Base-by-base conservation (phyloP, 2,329 filamentous ascomycete species). In the Malbranchea zuffiana region DNA sequence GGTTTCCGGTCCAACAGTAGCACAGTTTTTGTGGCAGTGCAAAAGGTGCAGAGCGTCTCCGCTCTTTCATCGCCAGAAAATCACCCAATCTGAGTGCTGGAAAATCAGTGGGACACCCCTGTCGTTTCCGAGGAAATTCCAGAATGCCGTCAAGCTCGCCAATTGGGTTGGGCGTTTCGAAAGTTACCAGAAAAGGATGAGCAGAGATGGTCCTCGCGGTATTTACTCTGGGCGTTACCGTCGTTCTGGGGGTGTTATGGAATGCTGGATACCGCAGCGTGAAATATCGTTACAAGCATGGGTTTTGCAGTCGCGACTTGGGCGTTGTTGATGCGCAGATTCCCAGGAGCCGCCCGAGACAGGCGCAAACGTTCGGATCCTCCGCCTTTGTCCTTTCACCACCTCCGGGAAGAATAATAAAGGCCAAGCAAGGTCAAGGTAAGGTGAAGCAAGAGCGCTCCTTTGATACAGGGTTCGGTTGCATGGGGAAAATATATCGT, bases 11-110 rank as follows among this genome's bases (percentile, higher is more conserved):
- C n/a, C n/a, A n/a, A n/a, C n/a, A n/a, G n/a, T n/a, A n/a, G n/a
- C n/a, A n/a, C n/a, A n/a, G 24, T 28, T 16, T 29, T 29, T 30
- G 34, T 37, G 34, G 34, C 34, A 37, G 34, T 37, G 34, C 34
- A 37, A 37, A 36, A 26, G 33, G 33, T 16, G 33, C 8, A 18
- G 20, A 26, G 13, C n/a, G 23, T n/a, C 16, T 16, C 8, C 12
- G 17, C 33, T 26, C 33, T 28, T 21, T 8, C 23, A 28, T 20
- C 33, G 26, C 19, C 24, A 30, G 8, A 16, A 30, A 21, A 5
- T 3, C 4, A 13, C 17, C 16, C 25, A 16, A n/a, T 4, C 18
- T 5, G 13, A 23, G 18, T 27, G 18, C 34, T 18, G 26, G 24
- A 23, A 17, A 37, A 16, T 16, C 23, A 25, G 23, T n/a, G 23